These are phyloP conservation scores for Stachybotrys chlorohalonatus DNA, from an alignment of 2,329 filamentous ascomycete genomes.

Conservation along the genomic window DNA sequence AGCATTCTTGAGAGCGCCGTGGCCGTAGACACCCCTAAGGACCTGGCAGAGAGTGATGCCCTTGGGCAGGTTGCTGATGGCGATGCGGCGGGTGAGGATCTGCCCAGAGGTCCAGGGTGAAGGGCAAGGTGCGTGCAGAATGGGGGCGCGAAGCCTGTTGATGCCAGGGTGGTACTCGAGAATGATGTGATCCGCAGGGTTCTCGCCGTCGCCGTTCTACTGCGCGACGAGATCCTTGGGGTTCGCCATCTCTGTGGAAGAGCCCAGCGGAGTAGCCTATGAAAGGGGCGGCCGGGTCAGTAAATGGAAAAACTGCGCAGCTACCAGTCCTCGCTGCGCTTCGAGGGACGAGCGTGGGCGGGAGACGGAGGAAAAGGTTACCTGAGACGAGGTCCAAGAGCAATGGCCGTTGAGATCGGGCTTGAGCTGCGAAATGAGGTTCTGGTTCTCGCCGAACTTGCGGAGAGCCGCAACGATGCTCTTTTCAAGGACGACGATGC, in stretches of 20 bases:
- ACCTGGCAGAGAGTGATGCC: slow-evolving; percentile 7
- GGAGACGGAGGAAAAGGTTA: background rate
- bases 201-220: background rate
- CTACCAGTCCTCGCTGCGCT: too few species aligned
- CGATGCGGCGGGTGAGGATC: slow-evolving; percentile 10
- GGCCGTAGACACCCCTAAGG: slow-evolving; percentile 7
- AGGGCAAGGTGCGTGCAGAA: background rate
- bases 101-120: background rate
- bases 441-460: background rate
- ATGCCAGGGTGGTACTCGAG: slow-evolving; percentile 5
- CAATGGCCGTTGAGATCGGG: background rate
- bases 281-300: background rate
- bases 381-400: background rate
- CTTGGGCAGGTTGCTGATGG: slow-evolving; percentile 12
- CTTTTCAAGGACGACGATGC: background rate
- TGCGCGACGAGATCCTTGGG: background rate
- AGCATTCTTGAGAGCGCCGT: slow-evolving; percentile 6
- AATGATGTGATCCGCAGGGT: background rate
- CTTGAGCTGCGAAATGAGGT: background rate
- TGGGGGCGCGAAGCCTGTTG: background rate
- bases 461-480: background rate
- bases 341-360: too few species aligned
- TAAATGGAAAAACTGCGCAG: too few species aligned
- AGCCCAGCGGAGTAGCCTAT: background rate
- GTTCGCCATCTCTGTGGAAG: background rate